Evolutionary conservation across 192 early-diverging fungal genomes (phyloP), one percentile per base, ranked within the genome.

Genomic region (Haplosporangium gracile): DNA sequence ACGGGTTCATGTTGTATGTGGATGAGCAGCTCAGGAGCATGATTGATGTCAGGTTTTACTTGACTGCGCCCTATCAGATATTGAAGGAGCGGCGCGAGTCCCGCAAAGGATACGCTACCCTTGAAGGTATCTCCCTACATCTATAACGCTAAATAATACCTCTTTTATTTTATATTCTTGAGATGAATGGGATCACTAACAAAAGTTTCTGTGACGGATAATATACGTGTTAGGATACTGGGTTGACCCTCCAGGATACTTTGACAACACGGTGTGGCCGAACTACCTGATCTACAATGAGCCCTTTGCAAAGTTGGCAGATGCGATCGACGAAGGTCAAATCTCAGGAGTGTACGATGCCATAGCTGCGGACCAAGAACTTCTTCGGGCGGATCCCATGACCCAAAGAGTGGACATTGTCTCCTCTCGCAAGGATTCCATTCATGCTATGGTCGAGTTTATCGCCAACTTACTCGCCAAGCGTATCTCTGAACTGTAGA

Each of bases 1-100:
- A 98, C 78, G 97, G 97, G 11, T 96, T 98, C 75, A 89, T 98
- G 69, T 90, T 98, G 51, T 96, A 92, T 83, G 89, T 92, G 69
- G 71, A 92, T 74, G 75, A 88, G 16, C 49, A 74, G 10, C 75
- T 94, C 16, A 72, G 88, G 20, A 78, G 89, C 5, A 75, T 82
- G 11, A 81, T 93, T 9, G 92, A 94, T 53, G 77, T 82, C 20
- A 89, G 92, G 55, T 82, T 95, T 22, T 94, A 92, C 77, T 74
- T 96, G 20, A 89, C 89, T 45, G 93, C 95, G 1, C 84, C 89
- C 1, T 93, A 92, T 75, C 85, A 89, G 20, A 92, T 91, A 7
- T 81, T 97, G 49, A 94, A 95, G 73, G 53, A 85, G 18, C 88
- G 97, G 24, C 82, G 97, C 34, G 92, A 93, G 43, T 84, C 83